Evolutionary conservation across 2,329 filamentous ascomycete genomes (phyloP), one percentile per base, ranked within the genome.

Genomic region (Cytospora piceicola): DNA sequence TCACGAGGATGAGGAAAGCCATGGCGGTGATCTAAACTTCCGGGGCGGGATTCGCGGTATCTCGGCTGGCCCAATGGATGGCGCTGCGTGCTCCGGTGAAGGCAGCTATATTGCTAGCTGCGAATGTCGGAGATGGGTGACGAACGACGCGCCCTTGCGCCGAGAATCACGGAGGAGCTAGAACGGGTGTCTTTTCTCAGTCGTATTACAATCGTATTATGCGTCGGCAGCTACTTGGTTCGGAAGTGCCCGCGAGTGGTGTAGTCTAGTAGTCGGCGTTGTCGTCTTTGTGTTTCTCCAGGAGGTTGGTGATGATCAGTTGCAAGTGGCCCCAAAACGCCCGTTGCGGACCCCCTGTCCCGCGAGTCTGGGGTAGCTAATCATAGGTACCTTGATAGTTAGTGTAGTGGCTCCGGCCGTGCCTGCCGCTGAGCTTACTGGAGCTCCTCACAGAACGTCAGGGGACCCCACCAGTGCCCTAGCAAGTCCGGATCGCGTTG

Each of bases 1-100:
- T 92, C 75, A 95, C 92, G 76, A 97, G 87, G 75, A 96, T 93
- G 71, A 97, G 85, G 80, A 94, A 92, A 70, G 93, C 92, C 82
- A 94, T 93, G 83, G 88, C 90, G 73, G 65, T 61, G 65, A 62
- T 29, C 30, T 60, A n/a, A 55, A 11, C 49, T 20, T 14, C 36
- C 36, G 36, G 36, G 36, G 36, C 15, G 36, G 36, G 36, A 39
- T 17, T 39, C 36, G 36, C 15, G 36, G 36, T 39, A 39, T 15
- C 12, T 39, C 4, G 17, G 24, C 8, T 42, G 22, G 8, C 20
- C n/a, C 34, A 60, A 49, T 54, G 61, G 29, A 24, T 17, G 34
- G 30, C 52, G 42, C 34, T 34, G 58, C 32, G 27, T 42, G 58
- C 42, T 51, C 54, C 54, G 29, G 29, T 32, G 17, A n/a, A 17